Evolutionary conservation across 768 basidiomycete species (phyloP), one percentile per base, ranked within the genome.

Genomic region (Chalciporus sphaerocephalus): DNA sequence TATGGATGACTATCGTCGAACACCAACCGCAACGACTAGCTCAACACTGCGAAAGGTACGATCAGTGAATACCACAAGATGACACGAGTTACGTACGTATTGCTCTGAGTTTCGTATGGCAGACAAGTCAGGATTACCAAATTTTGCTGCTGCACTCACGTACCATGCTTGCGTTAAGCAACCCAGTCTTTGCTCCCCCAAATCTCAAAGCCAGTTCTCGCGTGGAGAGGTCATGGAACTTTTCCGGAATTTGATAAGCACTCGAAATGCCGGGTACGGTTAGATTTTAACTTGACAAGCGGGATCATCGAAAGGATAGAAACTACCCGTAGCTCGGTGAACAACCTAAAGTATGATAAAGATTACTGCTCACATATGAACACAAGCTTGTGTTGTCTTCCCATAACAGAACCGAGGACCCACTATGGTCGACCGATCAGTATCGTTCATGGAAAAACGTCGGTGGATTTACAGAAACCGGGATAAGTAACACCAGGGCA

Each of bases 111-210:
- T 42, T 15, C 33, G 16, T 16, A 39, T n/a, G 27, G 21, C 24
- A 40, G n/a, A 22, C 4, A 32, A n/a, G 30, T 49, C 9, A 63
- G 51, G 37, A 10, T 15, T 8, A n/a, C 24, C 6, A 32, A n/a
- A 15, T 13, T 32, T 32, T n/a, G 6, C 30, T 9, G n/a, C 6
- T n/a, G n/a, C 15, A n/a, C 15, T 32, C 30, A 58, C 76, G 40
- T 60, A 87, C 86, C 80, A 89, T 70, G 61, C 81, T 87, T 33
- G 87, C 88, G 53, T 92, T 92, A 24, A 92, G 67, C 16, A 94
- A 70, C 1, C 87, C 91, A 0, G 88, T 81, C 56, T 79, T 83
- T 13, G 84, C 70, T 17, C 87, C 86, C 3, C 90, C 91, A 20
- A 92, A 76, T 35, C 90, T 77, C 8, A 81, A 65, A 9, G 89